These are phyloP conservation scores for Rhodotorula glutinis DNA, from an alignment of 1,284 basidiomycete genomes.

Conservation along the genomic window DNA sequence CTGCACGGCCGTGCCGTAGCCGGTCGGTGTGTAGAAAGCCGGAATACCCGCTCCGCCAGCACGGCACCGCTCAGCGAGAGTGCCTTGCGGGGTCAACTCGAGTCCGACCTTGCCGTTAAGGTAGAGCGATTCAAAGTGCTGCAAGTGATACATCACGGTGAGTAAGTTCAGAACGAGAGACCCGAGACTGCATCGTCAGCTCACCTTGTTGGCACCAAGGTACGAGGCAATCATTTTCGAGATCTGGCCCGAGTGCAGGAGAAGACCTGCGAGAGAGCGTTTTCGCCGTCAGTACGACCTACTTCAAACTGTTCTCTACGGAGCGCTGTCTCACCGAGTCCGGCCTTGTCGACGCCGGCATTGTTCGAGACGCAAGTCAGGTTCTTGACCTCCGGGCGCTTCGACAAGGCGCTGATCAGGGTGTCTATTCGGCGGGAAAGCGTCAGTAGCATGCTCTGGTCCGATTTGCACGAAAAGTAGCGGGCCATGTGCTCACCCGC, in stretches of 20 bases:
- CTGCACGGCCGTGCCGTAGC: slow-evolving; percentile 53
- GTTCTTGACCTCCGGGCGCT: slow-evolving; percentile 65
- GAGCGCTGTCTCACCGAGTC: slow-evolving; percentile 71
- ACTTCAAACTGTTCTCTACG: too few species aligned
- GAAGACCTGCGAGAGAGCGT: slow-evolving; percentile 57
- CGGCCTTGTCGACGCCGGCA: slow-evolving; percentile 71
- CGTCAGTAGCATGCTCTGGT: slow-evolving; percentile 7
- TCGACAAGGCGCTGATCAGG: slow-evolving; percentile 72
- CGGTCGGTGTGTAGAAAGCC: slow-evolving; percentile 93
- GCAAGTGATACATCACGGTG: neutral
- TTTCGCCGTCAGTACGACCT: neutral
- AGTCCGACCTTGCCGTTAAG: slow-evolving; percentile 75
- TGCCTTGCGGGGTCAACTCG: slow-evolving; percentile 85
- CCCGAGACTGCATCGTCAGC: neutral
- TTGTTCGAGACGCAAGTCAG: slow-evolving; percentile 88
- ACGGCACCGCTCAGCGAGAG: slow-evolving; percentile 83
- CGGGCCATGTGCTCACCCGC: slow-evolving; percentile 40
- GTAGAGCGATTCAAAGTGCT: slow-evolving; percentile 60
- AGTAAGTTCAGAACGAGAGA: too few species aligned
- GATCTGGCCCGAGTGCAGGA: slow-evolving; percentile 73
- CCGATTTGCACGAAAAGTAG: neutral
- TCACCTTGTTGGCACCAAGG: slow-evolving; percentile 44
- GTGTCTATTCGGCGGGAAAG: slow-evolving; percentile 58
- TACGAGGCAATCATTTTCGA: slow-evolving; percentile 66
- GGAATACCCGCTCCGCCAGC: slow-evolving; percentile 93